phyloP scores from a whole-genome alignment of 441 rosid species.

The Adansonia madagascariensis region DNA sequence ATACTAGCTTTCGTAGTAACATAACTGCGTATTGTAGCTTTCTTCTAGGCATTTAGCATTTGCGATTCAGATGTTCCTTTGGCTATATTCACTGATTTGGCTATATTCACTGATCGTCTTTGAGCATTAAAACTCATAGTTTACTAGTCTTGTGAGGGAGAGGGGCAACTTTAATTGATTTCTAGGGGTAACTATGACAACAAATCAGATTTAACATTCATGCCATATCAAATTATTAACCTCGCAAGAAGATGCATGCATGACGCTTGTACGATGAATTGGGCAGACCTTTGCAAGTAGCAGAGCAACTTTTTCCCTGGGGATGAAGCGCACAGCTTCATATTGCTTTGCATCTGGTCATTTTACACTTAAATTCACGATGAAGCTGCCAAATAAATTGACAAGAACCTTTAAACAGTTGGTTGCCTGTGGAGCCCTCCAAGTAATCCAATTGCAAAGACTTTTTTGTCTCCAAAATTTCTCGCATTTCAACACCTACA shows the following conservation, averaged over 20 bases:
- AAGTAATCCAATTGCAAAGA: not conserved
- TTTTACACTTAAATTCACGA: not conserved
- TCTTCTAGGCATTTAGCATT: not conserved
- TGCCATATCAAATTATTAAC: not conserved
- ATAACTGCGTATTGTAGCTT: not conserved
- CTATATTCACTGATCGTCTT: not conserved
- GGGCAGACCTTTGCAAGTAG: not conserved
- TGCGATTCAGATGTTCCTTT: no score
- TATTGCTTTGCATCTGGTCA: conserved; percentile 16
- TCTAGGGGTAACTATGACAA: not conserved
- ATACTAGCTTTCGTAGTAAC: not conserved
- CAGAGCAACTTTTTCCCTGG: not conserved
- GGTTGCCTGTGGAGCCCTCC: conserved; percentile 26
- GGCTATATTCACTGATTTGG: not conserved
- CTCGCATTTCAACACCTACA: not conserved
- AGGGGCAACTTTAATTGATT: not conserved
- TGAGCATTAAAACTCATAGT: not conserved
- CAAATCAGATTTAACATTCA: not conserved
- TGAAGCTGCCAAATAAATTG: not conserved
- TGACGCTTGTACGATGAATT: not conserved
- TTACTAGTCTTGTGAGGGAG: not conserved
- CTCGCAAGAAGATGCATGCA: not conserved
- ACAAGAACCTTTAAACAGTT: not conserved
- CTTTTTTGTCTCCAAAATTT: not conserved
- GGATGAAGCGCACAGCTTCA: not conserved